Base-by-base conservation (phyloP, 1,139 yeast genomes). In the Hyphopichia burtonii region DNA sequence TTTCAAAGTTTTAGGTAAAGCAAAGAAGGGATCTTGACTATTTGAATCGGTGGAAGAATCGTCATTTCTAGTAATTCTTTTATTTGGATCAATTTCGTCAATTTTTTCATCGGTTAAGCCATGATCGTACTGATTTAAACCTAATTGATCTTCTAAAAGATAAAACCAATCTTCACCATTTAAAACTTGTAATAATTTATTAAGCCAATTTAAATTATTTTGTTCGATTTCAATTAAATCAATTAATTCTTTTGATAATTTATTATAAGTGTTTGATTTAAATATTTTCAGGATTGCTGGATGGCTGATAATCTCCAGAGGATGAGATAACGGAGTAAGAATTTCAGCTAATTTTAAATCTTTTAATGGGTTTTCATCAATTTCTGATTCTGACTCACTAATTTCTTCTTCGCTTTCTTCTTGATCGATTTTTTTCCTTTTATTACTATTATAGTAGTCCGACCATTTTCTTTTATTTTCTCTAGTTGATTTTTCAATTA, bases 91-190 rank as follows among this genome's bases (percentile, higher is more conserved):
- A 17, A 31, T 16, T 31, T 31, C 34, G 8, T 11, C 8, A 89
- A 87, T 44, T 94, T 68, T 25, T 7, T 36, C 37, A n/a, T 44
- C 30, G 4, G 38, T 69, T 57, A 73, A 64, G 34, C 83, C 80
- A 53, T 85, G 90, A 56, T 87, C 87, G 56, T 87, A 86, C 23
- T 67, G 72, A 2, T 88, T 84, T 39, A 90, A 70, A 22, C 82
- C 80, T 60, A 90, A 62, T 44, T 80, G 79, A 31, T 78, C 81
- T 44, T 78, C 90, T 33, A 83, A 68, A 34, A 84, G 64, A 48
- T 80, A 81, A 40, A 73, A 74, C 56, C 96, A 87, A 60, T 88
- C 93, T 56, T 91, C 97, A 10, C 97, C 96, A 41, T 90, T 71
- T 55, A 91, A 80, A 1, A 86, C 82, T 48, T 85, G 88, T 63